Percentiles rank a stretch among this genome's conserved stretches.
These are phyloP conservation scores for Apiospora phragmitis DNA, from an alignment of 2,329 filamentous ascomycete genomes.

Conservation along the genomic window DNA sequence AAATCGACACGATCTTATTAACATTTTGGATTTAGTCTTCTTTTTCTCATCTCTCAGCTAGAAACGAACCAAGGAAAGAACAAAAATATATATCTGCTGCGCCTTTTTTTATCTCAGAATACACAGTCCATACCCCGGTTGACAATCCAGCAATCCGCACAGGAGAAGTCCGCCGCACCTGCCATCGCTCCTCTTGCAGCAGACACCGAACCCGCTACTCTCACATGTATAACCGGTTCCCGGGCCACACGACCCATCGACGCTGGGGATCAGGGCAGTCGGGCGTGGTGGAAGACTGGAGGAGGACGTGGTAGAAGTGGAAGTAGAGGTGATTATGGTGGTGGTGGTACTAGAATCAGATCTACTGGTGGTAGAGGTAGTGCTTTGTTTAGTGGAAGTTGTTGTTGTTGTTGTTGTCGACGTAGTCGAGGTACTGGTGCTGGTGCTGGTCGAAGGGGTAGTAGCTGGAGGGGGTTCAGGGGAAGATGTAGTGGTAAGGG, in stretches of 20 bases:
- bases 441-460: slow-evolving; percentile 4
- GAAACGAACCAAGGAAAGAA: neutral
- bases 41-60: neutral
- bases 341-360: slow-evolving; percentile 18
- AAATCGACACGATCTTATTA: neutral
- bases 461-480: slow-evolving; percentile 19
- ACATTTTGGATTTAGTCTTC: neutral
- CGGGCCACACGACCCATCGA: slow-evolving; percentile 24
- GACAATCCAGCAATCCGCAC: slow-evolving; percentile 16
- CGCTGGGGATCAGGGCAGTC: slow-evolving; percentile 14
- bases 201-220: slow-evolving; percentile 20
- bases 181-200: slow-evolving; percentile 19
- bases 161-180: slow-evolving; percentile 22
- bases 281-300: neutral
- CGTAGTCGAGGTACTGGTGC: slow-evolving; percentile 16
- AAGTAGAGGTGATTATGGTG: slow-evolving; percentile 14
- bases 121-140: slow-evolving; percentile 20
- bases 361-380: slow-evolving; percentile 17
- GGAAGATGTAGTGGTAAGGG: slow-evolving; percentile 16
- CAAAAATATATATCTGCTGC: neutral
- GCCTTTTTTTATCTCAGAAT: neutral
- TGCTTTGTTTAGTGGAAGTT: slow-evolving; percentile 21
- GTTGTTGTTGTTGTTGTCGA: slow-evolving; percentile 19
- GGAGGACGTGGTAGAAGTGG: slow-evolving; percentile 15
- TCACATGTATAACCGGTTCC: slow-evolving; percentile 21